Conservation (phyloP, 805 yeast species). For the Groenewaldozyma tartarivorans region DNA sequence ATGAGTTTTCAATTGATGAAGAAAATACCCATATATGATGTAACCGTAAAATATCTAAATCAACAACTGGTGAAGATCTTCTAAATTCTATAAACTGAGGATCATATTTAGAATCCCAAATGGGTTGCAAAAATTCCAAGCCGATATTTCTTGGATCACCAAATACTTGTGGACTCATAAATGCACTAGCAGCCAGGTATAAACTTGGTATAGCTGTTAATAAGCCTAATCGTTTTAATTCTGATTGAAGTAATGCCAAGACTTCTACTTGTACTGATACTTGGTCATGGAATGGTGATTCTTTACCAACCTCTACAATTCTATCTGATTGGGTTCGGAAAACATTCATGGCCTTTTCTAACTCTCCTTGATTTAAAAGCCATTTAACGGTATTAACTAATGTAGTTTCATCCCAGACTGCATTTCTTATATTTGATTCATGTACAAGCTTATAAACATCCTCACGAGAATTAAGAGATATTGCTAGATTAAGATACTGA, state of each 20-base stretch:
- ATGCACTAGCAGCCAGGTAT: slow-evolving; percentile 6
- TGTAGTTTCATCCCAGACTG: slow-evolving; percentile 25
- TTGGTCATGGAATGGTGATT: neutral
- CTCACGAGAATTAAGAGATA: slow-evolving; percentile 11
- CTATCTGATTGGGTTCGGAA: slow-evolving; percentile 20
- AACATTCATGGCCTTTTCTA: slow-evolving; percentile 22
- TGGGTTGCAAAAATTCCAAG: slow-evolving; percentile 11
- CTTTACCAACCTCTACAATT: slow-evolving; percentile 4
- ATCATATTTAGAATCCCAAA: slow-evolving; percentile 17
- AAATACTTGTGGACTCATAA: slow-evolving; percentile 11
- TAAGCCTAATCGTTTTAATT: slow-evolving; percentile 2
- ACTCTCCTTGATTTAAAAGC: slow-evolving; percentile 11
- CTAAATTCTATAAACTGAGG: slow-evolving; percentile 10
- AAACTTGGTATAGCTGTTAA: neutral
- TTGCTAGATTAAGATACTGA: slow-evolving; percentile 17
- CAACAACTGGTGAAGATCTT: slow-evolving; percentile 5
- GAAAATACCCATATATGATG: slow-evolving; percentile 14
- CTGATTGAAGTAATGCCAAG: slow-evolving; percentile 4
- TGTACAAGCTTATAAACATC: slow-evolving; percentile 21
- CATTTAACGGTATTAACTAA: slow-evolving; percentile 14
- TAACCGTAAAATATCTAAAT: slow-evolving; percentile 9
- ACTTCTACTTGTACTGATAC: slow-evolving; percentile 5
- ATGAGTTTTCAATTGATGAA: slow-evolving; percentile 8
- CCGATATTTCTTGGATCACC: slow-evolving; percentile 12
- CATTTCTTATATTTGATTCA: slow-evolving; percentile 22